Evolutionary conservation across 441 rosid species (phyloP).

Genomic region (Mallotus japonicus): DNA sequence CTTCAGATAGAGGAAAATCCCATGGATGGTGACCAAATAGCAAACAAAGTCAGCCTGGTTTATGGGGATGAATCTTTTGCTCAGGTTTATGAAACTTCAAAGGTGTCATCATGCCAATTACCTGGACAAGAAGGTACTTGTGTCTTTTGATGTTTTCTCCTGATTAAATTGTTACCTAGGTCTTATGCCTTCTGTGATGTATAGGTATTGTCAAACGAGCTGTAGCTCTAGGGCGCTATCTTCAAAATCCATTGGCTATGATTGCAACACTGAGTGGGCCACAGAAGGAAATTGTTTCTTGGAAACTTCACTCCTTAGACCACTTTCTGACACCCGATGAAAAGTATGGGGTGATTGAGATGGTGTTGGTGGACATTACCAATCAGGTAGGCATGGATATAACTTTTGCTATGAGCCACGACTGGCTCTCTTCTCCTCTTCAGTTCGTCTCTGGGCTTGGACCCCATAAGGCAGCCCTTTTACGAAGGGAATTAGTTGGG

Average conservation of each 20-base stretch:
- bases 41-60: slow-evolving; percentile 63
- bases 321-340: slow-evolving; percentile 66
- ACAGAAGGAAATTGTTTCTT: slow-evolving; percentile 73
- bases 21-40: slow-evolving; percentile 63
- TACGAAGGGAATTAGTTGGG: slow-evolving; percentile 70
- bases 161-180: not conserved
- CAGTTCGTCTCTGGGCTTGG: slow-evolving; percentile 89
- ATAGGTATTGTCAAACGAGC: slow-evolving; percentile 75
- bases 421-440: slow-evolving; percentile 78
- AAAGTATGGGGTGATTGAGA: slow-evolving; percentile 75
- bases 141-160: slow-evolving; percentile 1
- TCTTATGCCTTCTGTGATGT: not conserved
- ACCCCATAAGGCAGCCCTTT: slow-evolving; percentile 71
- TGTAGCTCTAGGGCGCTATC: slow-evolving; percentile 79
- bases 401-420: slow-evolving; percentile 61
- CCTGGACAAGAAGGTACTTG: slow-evolving; percentile 60
- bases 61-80: slow-evolving; percentile 81
- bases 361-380: slow-evolving; percentile 76
- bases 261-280: slow-evolving; percentile 79
- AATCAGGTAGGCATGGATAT: slow-evolving; percentile 87
- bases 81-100: slow-evolving; percentile 76
- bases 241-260: slow-evolving; percentile 89
- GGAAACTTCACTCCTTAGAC: slow-evolving; percentile 72
- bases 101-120: slow-evolving; percentile 68
- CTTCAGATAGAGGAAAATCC: slow-evolving; percentile 73